These are phyloP conservation scores for Acephala macrosclerotiorum DNA, from an alignment of 2,329 filamentous ascomycete species.

Conservation along the genomic window DNA sequence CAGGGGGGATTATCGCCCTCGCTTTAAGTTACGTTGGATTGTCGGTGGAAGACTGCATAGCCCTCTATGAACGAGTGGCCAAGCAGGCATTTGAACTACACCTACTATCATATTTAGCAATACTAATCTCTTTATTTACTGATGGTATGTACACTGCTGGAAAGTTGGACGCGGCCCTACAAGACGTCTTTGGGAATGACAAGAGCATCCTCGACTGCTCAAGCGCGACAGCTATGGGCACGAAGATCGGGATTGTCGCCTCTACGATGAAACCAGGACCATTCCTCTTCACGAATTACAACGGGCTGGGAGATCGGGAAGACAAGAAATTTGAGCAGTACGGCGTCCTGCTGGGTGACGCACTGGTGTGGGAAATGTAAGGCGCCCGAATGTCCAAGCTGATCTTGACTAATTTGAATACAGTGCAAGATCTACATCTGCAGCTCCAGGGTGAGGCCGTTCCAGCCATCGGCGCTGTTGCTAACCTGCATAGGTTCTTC, in stretches of 20 bases:
- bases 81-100: conserved; percentile 32
- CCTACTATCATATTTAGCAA: conserved; percentile 14
- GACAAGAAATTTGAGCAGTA: conserved; percentile 1
- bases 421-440: conserved; percentile 34
- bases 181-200: conserved; percentile 31
- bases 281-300: conserved; percentile 40
- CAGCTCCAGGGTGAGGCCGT: conserved; percentile 29
- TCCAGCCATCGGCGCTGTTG: background rate
- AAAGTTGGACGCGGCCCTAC: conserved; percentile 32
- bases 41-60: conserved; percentile 30
- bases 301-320: conserved; percentile 21
- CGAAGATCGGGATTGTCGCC: conserved; percentile 32
- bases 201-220: conserved; percentile 34
- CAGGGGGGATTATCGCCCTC: conserved; percentile 34
- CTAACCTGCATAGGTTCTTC: conserved; percentile 26
- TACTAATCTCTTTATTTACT: conserved; percentile 30
- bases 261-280: conserved; percentile 30
- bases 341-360: background rate
- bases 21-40: conserved; percentile 29
- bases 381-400: conserved; percentile 6
- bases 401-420: conserved; percentile 24
- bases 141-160: conserved; percentile 34
- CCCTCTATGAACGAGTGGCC: conserved; percentile 28
- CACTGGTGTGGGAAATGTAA: conserved; percentile 35
- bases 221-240: conserved; percentile 29